phyloP scores from a whole-genome alignment of 345 rosid genomes.

The Hypericum androsaemum region DNA sequence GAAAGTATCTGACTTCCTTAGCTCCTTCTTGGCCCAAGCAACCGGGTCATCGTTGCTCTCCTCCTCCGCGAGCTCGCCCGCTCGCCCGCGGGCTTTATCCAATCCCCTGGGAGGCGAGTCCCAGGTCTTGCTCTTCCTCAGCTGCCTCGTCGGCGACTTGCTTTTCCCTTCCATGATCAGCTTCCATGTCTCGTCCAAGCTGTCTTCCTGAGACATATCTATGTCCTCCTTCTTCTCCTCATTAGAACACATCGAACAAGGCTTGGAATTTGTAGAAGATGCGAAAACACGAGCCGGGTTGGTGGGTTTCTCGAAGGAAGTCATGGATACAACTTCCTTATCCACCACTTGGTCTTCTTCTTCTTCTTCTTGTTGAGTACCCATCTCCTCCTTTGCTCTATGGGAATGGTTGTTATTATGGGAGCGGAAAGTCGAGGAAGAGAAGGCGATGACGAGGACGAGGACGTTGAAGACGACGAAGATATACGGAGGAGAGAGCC shows the following conservation, averaged over 20 bases:
- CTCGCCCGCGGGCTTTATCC: not conserved
- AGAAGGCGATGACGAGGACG: constrained; percentile 36
- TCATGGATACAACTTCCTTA: not conserved
- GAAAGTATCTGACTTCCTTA: constrained; percentile 33
- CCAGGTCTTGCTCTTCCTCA: constrained; percentile 41
- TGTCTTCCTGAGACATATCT: too few species aligned
- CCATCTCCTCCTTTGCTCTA: not conserved
- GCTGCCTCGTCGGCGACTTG: constrained; percentile 1
- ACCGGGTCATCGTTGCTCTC: constrained; percentile 6
- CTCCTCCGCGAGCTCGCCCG: not conserved
- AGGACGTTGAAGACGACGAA: constrained; percentile 39
- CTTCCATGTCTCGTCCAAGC: constrained; percentile 38
- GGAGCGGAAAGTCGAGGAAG: constrained; percentile 16
- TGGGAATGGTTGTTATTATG: constrained; percentile 6
- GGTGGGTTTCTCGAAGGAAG: not conserved
- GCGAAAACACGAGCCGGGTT: not conserved
- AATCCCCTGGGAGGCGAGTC: constrained; percentile 16
- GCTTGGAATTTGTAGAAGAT: not conserved
- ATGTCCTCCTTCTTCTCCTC: constrained; percentile 7
- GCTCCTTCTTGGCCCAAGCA: constrained; percentile 15
- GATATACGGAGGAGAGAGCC: constrained; percentile 40
- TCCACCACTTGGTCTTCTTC: not conserved
- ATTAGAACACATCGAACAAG: too few species aligned
- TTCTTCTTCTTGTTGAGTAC: not conserved
- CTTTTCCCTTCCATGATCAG: constrained; percentile 31